Percentiles rank a stretch among this genome's conserved stretches.
Evolutionary conservation across 2,329 filamentous ascomycete genomes (phyloP).

Genomic region (Escovopsis sp.): DNA sequence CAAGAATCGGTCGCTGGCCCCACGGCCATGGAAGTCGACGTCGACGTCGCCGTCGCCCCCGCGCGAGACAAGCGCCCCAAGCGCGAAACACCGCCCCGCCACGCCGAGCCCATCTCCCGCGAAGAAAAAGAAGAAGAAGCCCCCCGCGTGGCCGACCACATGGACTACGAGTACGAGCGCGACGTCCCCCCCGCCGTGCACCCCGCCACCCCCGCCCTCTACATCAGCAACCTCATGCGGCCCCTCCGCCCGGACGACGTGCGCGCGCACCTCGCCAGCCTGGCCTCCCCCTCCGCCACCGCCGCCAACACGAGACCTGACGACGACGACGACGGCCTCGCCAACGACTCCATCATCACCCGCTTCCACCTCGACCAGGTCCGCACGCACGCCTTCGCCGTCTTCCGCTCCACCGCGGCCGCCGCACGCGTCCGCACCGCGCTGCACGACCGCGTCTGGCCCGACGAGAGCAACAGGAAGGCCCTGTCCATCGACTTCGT

Average conservation of each 20-base stretch:
- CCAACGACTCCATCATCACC: conserved; percentile 38
- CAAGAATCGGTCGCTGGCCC: background rate
- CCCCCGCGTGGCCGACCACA: conserved; percentile 8
- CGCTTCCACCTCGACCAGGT: conserved; percentile 71
- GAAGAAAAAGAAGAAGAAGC: too few relatives aligned
- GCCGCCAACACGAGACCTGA: conserved; percentile 47
- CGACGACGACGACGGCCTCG: conserved; percentile 26
- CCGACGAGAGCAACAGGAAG: conserved; percentile 71
- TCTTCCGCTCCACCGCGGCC: conserved; percentile 51
- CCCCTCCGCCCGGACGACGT: conserved; percentile 58
- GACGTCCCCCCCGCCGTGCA: conserved; percentile 45
- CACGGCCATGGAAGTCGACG: background rate
- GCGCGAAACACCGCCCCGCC: background rate
- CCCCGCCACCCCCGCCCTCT: conserved; percentile 60
- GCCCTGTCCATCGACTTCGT: conserved; percentile 81
- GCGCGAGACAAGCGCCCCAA: background rate
- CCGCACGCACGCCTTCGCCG: conserved; percentile 73
- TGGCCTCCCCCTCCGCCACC: conserved; percentile 39
- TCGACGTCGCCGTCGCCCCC: background rate
- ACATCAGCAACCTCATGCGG: conserved; percentile 82
- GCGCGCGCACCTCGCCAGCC: conserved; percentile 48
- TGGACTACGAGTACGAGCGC: conserved; percentile 18
- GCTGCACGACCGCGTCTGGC: conserved; percentile 71
- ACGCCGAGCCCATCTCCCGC: too few relatives aligned
- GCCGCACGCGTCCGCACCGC: conserved; percentile 62